Conservation (phyloP, 2,329 filamentous ascomycete genomes). For the Pseudomassariella vexata region DNA sequence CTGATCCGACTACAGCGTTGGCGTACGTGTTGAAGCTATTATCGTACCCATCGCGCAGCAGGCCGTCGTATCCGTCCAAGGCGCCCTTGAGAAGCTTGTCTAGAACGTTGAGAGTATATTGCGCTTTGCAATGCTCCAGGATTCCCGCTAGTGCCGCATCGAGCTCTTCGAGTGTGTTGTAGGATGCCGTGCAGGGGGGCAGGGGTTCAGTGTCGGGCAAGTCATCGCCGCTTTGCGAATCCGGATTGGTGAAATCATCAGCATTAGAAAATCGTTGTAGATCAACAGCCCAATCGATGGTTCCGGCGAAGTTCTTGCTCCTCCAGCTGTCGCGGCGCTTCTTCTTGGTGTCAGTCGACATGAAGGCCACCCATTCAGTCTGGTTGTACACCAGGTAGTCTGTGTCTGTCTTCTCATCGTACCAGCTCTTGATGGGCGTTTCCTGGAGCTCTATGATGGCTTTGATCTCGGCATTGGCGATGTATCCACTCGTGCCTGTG, state of each 20-base stretch:
- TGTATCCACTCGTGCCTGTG: conserved; percentile 3
- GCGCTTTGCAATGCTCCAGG: no score
- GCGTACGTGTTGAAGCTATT: conserved; percentile 16
- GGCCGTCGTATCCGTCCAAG: conserved; percentile 10
- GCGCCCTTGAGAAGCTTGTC: conserved; percentile 5
- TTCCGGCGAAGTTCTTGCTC: conserved; percentile 20
- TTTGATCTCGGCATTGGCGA: conserved; percentile 21
- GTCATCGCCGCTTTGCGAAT: no score
- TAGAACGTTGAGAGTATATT: conserved; percentile 9
- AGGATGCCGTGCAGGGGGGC: no score
- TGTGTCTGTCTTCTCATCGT: neutral
- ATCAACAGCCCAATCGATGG: conserved; percentile 27
- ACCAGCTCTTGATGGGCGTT: neutral
- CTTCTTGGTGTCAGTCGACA: conserved; percentile 15
- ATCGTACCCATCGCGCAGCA: conserved; percentile 17
- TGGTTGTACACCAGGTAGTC: conserved; percentile 1
- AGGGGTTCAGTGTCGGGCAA: no score
- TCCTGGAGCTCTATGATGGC: conserved; percentile 15
- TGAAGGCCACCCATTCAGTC: conserved; percentile 9
- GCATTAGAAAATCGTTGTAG: no score
- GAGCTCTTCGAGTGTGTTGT: no score
- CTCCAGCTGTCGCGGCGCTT: conserved; percentile 14
- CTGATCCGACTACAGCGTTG: conserved; percentile 7
- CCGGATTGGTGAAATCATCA: no score
- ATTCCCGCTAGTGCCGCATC: no score